These are phyloP conservation scores for Phytophthora fragariae DNA, from an alignment of 352 stramenopile species.

Conservation along the genomic window DNA sequence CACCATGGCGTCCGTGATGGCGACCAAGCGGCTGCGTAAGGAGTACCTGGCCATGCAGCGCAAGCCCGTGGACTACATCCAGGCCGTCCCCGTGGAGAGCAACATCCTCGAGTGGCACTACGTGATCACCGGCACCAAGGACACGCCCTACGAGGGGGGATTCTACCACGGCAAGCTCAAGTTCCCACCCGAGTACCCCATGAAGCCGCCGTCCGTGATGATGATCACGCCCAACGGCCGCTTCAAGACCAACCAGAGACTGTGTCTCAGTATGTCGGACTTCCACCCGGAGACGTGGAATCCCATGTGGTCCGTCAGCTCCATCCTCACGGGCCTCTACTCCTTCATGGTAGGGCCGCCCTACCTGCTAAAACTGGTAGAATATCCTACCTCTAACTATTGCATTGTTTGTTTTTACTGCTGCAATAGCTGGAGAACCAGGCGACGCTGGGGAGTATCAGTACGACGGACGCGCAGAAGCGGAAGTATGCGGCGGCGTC, in stretches of 20 bases:
- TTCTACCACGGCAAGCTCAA: slow-evolving; percentile 93
- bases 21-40: slow-evolving; percentile 93
- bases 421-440: slow-evolving; percentile 68
- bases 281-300: slow-evolving; percentile 97
- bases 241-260: slow-evolving; percentile 94
- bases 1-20: slow-evolving; percentile 82
- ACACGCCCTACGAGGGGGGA: slow-evolving; percentile 87
- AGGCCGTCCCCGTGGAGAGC: slow-evolving; percentile 87
- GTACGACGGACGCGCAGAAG: slow-evolving; percentile 84
- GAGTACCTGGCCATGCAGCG: slow-evolving; percentile 92
- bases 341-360: slow-evolving; percentile 91
- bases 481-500: slow-evolving; percentile 83
- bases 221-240: slow-evolving; percentile 96
- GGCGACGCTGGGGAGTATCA: slow-evolving; percentile 91
- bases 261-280: slow-evolving; percentile 97
- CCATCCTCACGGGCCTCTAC: slow-evolving; percentile 96
- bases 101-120: slow-evolving; percentile 98
- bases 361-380: not conserved
- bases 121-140: slow-evolving; percentile 86
- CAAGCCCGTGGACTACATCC: slow-evolving; percentile 93
- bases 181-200: slow-evolving; percentile 95
- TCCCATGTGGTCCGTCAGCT: slow-evolving; percentile 96
- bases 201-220: slow-evolving; percentile 95
- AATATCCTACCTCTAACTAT: not conserved
- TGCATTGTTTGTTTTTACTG: not conserved